These are phyloP conservation scores for Fonsecaea multimorphosa DNA, from an alignment of 2,329 filamentous ascomycete genomes.

Conservation along the genomic window DNA sequence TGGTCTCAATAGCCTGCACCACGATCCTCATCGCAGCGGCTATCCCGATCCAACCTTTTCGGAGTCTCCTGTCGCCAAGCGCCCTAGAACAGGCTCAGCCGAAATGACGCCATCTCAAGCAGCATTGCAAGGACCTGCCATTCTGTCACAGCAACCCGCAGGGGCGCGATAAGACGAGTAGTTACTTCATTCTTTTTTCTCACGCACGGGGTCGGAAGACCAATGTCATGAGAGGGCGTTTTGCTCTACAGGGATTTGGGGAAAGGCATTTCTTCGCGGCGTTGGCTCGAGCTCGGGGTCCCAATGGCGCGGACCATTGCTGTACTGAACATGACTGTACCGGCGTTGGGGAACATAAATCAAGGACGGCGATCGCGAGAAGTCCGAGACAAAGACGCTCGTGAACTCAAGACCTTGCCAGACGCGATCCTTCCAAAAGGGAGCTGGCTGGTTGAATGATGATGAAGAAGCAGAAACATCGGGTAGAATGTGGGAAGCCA, in stretches of 20 bases:
- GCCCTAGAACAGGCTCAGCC: constrained; percentile 31
- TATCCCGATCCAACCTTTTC: constrained; percentile 37
- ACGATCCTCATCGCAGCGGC: constrained; percentile 30
- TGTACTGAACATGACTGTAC: constrained; percentile 15
- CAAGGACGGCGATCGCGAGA: constrained; percentile 3
- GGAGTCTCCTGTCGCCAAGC: constrained; percentile 30
- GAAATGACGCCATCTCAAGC: constrained; percentile 37
- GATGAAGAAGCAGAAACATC: neutral
- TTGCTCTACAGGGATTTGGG: neutral
- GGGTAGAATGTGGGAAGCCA: neutral
- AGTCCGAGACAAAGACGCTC: neutral
- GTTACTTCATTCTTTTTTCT: neutral
- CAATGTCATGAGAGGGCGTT: constrained; percentile 11
- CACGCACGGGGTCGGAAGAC: neutral
- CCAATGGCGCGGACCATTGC: constrained; percentile 4
- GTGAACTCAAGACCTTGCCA: neutral
- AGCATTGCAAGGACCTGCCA: constrained; percentile 35
- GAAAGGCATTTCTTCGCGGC: constrained; percentile 4
- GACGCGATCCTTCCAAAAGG: neutral
- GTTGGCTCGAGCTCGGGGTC: neutral
- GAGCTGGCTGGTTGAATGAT: neutral
- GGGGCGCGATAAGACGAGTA: constrained; percentile 21
- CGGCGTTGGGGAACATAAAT: constrained; percentile 12
- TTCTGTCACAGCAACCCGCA: constrained; percentile 32
- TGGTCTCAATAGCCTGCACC: constrained; percentile 22